These are phyloP conservation scores for Hericium erinaceus DNA, from an alignment of 768 basidiomycete species.

Conservation along the genomic window DNA sequence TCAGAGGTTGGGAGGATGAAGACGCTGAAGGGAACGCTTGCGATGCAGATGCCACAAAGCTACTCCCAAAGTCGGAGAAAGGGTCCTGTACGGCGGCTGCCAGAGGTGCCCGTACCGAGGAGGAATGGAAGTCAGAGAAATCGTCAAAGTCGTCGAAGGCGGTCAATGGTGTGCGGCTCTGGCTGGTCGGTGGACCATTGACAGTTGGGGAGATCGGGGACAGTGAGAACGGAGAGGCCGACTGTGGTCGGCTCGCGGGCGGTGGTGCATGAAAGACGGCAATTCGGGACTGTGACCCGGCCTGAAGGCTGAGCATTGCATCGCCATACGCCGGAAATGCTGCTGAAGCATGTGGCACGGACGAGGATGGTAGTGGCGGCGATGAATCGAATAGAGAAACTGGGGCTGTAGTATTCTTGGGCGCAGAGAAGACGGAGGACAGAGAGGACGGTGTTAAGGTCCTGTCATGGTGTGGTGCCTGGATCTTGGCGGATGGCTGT, in stretches of 20 bases:
- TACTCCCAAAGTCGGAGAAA: background rate
- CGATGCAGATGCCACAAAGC: background rate
- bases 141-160: slow-evolving; percentile 27
- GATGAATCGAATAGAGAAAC: background rate
- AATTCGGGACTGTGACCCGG: background rate
- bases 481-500: background rate
- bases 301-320: background rate
- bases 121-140: slow-evolving; percentile 41
- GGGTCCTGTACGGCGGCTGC: background rate
- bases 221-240: background rate
- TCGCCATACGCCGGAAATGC: no score
- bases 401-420: background rate
- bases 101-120: slow-evolving; percentile 14
- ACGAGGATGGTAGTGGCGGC: background rate
- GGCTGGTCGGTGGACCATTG: no score
- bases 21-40: slow-evolving; percentile 6
- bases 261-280: background rate
- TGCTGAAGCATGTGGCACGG: no score
- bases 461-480: background rate
- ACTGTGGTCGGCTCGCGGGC: background rate
- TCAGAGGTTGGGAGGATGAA: background rate
- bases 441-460: background rate
- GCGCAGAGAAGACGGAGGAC: background rate
- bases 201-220: no score
- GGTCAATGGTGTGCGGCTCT: no score